Conservation (phyloP, 768 basidiomycete species). For the Leccinum truebloodii region DNA sequence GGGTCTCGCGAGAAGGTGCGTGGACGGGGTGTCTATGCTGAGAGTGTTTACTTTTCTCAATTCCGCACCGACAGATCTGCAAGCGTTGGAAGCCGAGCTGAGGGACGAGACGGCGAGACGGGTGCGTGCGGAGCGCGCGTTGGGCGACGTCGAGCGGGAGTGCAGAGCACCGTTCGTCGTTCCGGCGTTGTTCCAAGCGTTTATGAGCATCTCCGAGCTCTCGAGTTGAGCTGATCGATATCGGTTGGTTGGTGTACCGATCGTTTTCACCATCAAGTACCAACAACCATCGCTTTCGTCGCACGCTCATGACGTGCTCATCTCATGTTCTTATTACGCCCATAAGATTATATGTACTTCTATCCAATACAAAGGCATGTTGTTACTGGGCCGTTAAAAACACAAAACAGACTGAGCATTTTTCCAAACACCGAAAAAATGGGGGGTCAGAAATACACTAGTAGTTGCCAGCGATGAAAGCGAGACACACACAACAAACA, state of each 20-base stretch:
- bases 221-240: slow-evolving; percentile 4
- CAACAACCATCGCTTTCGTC: no score
- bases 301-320: no score
- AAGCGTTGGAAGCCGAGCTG: slow-evolving; percentile 37
- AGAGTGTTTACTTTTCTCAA: background rate
- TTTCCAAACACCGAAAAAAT: no score
- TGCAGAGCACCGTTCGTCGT: slow-evolving; percentile 55
- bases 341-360: slow-evolving; percentile 12
- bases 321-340: slow-evolving; percentile 11
- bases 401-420: slow-evolving; percentile 3
- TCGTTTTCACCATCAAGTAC: no score
- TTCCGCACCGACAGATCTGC: slow-evolving; percentile 11
- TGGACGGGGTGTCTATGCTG: background rate
- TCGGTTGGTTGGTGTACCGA: background rate
- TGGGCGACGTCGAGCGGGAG: slow-evolving; percentile 52
- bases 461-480: slow-evolving; percentile 1
- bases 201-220: slow-evolving; percentile 48
- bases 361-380: slow-evolving; percentile 16
- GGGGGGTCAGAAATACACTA: slow-evolving; percentile 1
- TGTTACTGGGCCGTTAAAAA: slow-evolving; percentile 3
- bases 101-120: slow-evolving; percentile 38
- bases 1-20: slow-evolving; percentile 20
- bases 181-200: slow-evolving; percentile 56
- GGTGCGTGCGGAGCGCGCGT: slow-evolving; percentile 43
- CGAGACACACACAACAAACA: background rate